These are phyloP conservation scores for Globisporangium ultimum DNA, from an alignment of 352 stramenopile genomes.

Conservation along the genomic window DNA sequence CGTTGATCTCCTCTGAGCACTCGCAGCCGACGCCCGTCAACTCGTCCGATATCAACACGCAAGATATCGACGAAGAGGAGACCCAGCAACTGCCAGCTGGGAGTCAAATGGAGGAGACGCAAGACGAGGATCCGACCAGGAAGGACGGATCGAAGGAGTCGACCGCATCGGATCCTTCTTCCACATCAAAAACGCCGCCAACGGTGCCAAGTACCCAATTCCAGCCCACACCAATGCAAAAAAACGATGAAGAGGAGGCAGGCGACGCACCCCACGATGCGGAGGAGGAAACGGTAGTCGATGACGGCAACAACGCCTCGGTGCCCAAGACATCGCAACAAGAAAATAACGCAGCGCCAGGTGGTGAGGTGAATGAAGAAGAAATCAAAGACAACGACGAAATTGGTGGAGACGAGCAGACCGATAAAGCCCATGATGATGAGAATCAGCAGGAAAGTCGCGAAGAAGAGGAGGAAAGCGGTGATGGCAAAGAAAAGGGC, in stretches of 20 bases:
- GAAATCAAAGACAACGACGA: neutral
- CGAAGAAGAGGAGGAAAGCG: slow-evolving; percentile 11
- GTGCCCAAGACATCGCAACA: neutral
- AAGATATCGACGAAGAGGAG: slow-evolving; percentile 14
- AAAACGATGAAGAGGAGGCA: neutral
- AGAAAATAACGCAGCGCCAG: neutral
- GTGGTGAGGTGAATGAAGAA: neutral
- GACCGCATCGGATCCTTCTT: slow-evolving; percentile 15
- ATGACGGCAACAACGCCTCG: neutral
- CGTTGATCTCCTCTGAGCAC: slow-evolving; percentile 20
- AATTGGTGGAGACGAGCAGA: neutral
- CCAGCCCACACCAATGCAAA: neutral
- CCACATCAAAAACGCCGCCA: slow-evolving; percentile 22
- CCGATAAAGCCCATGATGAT: slow-evolving; percentile 2
- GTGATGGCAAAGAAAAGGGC: slow-evolving; percentile 14
- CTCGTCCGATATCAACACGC: slow-evolving; percentile 12
- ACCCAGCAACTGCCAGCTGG: slow-evolving; percentile 6
- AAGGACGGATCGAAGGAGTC: slow-evolving; percentile 21
- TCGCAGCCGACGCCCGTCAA: slow-evolving; percentile 20
- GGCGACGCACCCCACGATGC: neutral
- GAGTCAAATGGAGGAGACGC: neutral
- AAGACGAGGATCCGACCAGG: slow-evolving; percentile 14
- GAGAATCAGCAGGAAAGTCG: slow-evolving; percentile 8
- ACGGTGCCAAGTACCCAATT: slow-evolving; percentile 7
- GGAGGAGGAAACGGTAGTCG: neutral